Conservation (phyloP, 2,329 filamentous ascomycete species). For the Aspergillus sp. region DNA sequence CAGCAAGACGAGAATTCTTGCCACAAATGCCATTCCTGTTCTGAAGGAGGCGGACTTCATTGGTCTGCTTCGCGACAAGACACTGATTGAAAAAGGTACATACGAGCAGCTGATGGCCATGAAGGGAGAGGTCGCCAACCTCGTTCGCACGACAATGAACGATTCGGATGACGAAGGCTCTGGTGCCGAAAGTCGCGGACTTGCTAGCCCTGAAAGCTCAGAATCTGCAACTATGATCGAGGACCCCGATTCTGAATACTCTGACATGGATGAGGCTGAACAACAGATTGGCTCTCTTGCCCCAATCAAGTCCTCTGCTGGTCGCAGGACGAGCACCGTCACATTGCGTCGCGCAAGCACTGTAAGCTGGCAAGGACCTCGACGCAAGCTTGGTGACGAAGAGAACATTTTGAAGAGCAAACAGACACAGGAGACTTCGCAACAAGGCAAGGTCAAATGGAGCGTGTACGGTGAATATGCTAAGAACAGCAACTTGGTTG, state of each 20-base stretch:
- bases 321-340: conserved; percentile 66
- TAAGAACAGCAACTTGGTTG: conserved; percentile 84
- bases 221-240: conserved; percentile 55
- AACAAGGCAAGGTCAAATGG: conserved; percentile 99
- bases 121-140: conserved; percentile 83
- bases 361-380: conserved; percentile 82
- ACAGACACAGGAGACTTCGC: conserved; percentile 81
- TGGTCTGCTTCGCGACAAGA: conserved; percentile 77
- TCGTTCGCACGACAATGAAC: conserved; percentile 72
- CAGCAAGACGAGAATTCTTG: conserved; percentile 86
- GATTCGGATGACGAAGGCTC: conserved; percentile 44
- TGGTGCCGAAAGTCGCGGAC: conserved; percentile 55
- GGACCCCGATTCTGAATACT: conserved; percentile 50
- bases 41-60: conserved; percentile 88
- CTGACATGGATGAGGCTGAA: conserved; percentile 61
- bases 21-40: conserved; percentile 93
- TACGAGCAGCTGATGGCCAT: conserved; percentile 89
- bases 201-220: conserved; percentile 69
- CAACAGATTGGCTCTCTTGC: conserved; percentile 74
- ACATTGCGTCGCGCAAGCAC: conserved; percentile 89
- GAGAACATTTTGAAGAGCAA: conserved; percentile 71
- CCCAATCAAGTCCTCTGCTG: conserved; percentile 68
- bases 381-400: conserved; percentile 82
- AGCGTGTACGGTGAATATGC: conserved; percentile 92
- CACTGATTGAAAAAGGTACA: conserved; percentile 82